Conservation (phyloP, 2,329 filamentous ascomycete species). For the Pseudopithomyces maydicus region DNA sequence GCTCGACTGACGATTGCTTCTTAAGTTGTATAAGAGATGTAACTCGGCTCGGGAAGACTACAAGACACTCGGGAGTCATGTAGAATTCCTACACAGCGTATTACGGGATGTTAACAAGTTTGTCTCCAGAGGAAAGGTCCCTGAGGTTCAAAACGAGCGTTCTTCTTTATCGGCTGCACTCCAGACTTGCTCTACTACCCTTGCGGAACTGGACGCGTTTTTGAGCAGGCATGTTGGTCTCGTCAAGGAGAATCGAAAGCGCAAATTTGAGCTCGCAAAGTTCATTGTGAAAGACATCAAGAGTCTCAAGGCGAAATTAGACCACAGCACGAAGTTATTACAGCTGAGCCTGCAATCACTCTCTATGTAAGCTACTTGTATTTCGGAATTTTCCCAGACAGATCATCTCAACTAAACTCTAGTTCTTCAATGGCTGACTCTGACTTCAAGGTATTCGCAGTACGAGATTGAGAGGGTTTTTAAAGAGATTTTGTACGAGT, state of each 20-base stretch:
- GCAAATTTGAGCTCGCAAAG: conserved; percentile 1
- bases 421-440: not conserved
- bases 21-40: conserved; percentile 1
- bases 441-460: not conserved
- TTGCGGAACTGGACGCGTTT: not conserved
- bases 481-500: not conserved
- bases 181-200: not conserved
- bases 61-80: not conserved
- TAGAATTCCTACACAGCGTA: not conserved
- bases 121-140: not conserved
- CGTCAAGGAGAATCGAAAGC: conserved; percentile 1
- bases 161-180: not conserved
- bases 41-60: not conserved
- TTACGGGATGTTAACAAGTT: not conserved
- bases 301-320: not conserved
- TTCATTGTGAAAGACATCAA: not conserved
- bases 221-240: not conserved
- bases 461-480: not conserved
- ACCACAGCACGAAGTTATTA: not conserved
- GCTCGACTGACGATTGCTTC: not conserved
- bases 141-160: conserved; percentile 1
- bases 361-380: not conserved
- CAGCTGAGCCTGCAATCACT: conserved; percentile 2
- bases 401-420: not conserved
- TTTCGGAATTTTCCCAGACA: not conserved